Base-by-base conservation (phyloP, 306 rosid genomes). In the Lithocarpus polystachyus region DNA sequence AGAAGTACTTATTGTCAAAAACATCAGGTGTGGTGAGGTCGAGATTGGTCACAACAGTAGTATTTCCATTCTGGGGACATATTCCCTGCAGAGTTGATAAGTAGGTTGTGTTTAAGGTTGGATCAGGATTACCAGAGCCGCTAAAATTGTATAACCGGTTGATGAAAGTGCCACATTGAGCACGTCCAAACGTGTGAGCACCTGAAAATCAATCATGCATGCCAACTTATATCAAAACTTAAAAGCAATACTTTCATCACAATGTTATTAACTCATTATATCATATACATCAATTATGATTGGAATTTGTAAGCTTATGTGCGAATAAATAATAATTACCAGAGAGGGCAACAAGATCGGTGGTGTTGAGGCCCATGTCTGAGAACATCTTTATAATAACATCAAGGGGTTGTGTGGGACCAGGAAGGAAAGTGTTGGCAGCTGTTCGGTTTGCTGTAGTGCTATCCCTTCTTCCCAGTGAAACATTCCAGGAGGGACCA, bases 381-480 rank as follows among this genome's bases (percentile, higher is more conserved):
- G 6, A 0, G 22, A 89, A 89, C 2, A 6, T 5, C 0, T 45
- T 70, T 74, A 4, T 74, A 4, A 89, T 86, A 68, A 11, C 8
- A 13, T 33, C 75, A 0, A 89, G 79, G 9, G 78, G 59, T 19
- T 40, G 57, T 6, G 5, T 0, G 5, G 89, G 84, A 20, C 28
- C 14, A 0, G 94, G 94, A 85, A 90, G 88, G 40, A 17, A 75
- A 24, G 29, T 6, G 62, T n/a, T 53, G 5, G 89, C 92, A 7
- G 73, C 80, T 2, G 67, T 80, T 19, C 15, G 18, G 56, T 72
- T 86, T 28, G 94, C 88, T 1, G 75, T 90, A 37, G 77, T 72
- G 72, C 90, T 82, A 52, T 88, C 92, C 72, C 86, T 88, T 82
- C 94, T 86, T 75, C 94, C 92, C 10, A 88, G 6, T 29, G 35